These are phyloP conservation scores for Vaccinium macrocarpon DNA, from an alignment of 148 eudicot species.

Conservation along the genomic window DNA sequence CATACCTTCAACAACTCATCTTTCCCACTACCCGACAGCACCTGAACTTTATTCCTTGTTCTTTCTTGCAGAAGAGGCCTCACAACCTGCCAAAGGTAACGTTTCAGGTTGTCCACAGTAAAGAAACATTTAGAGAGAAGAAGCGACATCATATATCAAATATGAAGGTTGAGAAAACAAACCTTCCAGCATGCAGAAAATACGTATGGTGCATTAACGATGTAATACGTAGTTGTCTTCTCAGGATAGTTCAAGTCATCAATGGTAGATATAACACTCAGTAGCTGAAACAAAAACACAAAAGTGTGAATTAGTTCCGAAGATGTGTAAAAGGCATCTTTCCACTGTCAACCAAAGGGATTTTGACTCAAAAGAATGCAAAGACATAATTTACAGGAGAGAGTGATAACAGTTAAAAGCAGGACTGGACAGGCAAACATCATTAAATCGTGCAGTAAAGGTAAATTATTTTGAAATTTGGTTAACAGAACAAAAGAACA, in stretches of 20 bases:
- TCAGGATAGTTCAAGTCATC: slow-evolving; percentile 99
- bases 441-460: background rate
- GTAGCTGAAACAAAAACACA: slow-evolving; percentile 53
- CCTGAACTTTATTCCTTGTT: slow-evolving; percentile 91
- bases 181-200: slow-evolving; percentile 99
- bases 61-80: slow-evolving; percentile 97
- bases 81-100: slow-evolving; percentile 59
- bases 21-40: slow-evolving; percentile 78
- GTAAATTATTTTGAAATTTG: background rate
- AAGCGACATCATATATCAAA: background rate
- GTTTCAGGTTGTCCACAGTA: slow-evolving; percentile 4
- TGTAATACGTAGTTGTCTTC: slow-evolving; percentile 90
- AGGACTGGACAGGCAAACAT: background rate
- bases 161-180: slow-evolving; percentile 19
- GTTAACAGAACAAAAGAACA: background rate
- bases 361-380: slow-evolving; percentile 16
- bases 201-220: slow-evolving; percentile 92
- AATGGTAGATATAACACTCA: slow-evolving; percentile 82
- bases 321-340: slow-evolving; percentile 11
- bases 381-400: background rate
- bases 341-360: background rate
- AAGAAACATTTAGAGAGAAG: background rate
- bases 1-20: slow-evolving; percentile 84
- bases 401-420: background rate
- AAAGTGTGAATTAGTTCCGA: slow-evolving; percentile 29